These are phyloP conservation scores for Sclerotinia nivalis DNA, from an alignment of 2,329 filamentous ascomycete species.

Conservation along the genomic window DNA sequence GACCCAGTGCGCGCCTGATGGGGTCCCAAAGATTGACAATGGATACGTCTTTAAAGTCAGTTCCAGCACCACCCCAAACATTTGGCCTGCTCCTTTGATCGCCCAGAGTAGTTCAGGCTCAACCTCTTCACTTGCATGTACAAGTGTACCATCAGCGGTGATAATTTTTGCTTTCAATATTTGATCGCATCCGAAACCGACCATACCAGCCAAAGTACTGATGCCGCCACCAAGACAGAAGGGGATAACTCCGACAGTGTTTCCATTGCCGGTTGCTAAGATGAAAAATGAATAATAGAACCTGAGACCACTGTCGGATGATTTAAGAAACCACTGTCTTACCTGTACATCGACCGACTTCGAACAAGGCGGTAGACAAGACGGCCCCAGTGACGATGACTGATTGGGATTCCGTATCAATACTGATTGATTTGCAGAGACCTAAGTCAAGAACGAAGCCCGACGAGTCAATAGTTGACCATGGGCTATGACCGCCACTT, in stretches of 20 bases:
- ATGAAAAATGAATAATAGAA: background rate
- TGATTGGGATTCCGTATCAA: slow-evolving; percentile 4
- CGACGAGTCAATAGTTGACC: slow-evolving; percentile 32
- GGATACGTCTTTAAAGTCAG: background rate
- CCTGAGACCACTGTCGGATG: background rate
- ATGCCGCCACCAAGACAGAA: slow-evolving; percentile 8
- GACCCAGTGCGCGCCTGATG: background rate
- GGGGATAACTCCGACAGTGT: background rate
- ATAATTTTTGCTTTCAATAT: background rate
- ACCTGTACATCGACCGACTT: slow-evolving; percentile 9
- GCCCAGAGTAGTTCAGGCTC: background rate
- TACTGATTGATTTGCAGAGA: slow-evolving; percentile 24
- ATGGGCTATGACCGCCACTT: slow-evolving; percentile 36
- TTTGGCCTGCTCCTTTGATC: background rate
- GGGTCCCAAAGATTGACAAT: background rate
- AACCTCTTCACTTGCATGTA: background rate
- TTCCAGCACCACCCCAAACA: background rate
- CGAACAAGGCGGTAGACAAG: background rate
- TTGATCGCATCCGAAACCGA: slow-evolving; percentile 1
- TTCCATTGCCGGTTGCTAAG: background rate
- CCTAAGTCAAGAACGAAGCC: slow-evolving; percentile 37
- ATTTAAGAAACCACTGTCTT: background rate
- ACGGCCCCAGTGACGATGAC: background rate
- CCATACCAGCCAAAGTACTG: background rate
- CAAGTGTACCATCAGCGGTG: background rate